phyloP scores from a whole-genome alignment of 805 yeast genomes.

The Metschnikowia chrysomelidarum region DNA sequence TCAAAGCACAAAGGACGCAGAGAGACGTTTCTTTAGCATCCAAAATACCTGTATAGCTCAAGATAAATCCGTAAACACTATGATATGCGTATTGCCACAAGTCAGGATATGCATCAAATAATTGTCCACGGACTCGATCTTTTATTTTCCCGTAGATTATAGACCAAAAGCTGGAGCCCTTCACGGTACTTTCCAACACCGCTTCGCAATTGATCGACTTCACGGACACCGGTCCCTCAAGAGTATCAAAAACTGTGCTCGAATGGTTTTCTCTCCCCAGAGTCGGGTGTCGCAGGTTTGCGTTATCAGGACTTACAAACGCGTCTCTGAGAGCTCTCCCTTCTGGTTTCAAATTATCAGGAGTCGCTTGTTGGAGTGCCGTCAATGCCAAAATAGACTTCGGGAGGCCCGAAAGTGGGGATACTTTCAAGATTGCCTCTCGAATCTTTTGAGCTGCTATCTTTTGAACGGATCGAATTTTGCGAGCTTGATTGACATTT shows the following conservation, averaged over 20 bases:
- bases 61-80: constrained; percentile 74
- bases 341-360: constrained; percentile 32
- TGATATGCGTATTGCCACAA: constrained; percentile 70
- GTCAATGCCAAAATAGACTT: constrained; percentile 78
- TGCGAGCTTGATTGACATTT: constrained; percentile 33
- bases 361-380: constrained; percentile 62
- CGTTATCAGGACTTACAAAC: constrained; percentile 32
- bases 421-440: constrained; percentile 74
- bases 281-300: constrained; percentile 38
- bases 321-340: constrained; percentile 27
- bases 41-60: constrained; percentile 65
- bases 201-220: constrained; percentile 29
- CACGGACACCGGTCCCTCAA: constrained; percentile 41
- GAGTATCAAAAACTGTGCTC: constrained; percentile 28
- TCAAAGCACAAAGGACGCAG: constrained; percentile 72
- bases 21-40: constrained; percentile 69
- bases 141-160: constrained; percentile 75
- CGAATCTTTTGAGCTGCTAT: constrained; percentile 54
- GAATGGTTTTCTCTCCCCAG: constrained; percentile 24
- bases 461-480: constrained; percentile 35
- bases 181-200: constrained; percentile 27
- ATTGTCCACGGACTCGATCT: constrained; percentile 60
- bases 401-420: constrained; percentile 83
- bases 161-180: constrained; percentile 72
- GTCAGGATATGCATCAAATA: constrained; percentile 80